Evolutionary conservation across 495 filamentous ascomycete species (phyloP).

Genomic region (Podospora australis): DNA sequence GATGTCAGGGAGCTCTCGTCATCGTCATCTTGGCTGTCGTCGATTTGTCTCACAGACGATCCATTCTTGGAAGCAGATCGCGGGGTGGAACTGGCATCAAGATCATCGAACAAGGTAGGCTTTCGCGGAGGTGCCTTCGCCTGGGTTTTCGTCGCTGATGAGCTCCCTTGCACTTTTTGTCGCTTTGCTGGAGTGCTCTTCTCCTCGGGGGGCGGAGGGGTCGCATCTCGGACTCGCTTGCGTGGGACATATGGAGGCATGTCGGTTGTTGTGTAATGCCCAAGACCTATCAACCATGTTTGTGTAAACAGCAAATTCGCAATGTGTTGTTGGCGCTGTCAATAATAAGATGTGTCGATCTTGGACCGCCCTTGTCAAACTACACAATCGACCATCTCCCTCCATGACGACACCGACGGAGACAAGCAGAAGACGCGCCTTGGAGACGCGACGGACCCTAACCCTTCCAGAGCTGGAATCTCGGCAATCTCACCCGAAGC

Average conservation of each 20-base stretch:
- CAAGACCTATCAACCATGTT: conserved; percentile 6
- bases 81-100: conserved; percentile 50
- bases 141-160: neutral
- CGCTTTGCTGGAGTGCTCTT: conserved; percentile 9
- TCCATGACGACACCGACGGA: neutral
- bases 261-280: neutral
- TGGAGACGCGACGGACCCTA: conserved; percentile 1
- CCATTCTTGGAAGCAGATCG: conserved; percentile 46
- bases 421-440: too few species aligned
- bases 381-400: neutral
- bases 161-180: conserved; percentile 9
- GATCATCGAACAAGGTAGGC: conserved; percentile 58
- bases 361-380: neutral
- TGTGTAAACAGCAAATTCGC: neutral
- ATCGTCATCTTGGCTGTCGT: conserved; percentile 49
- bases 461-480: neutral
- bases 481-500: conserved; percentile 6
- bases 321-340: neutral
- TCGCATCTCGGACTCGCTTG: conserved; percentile 36
- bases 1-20: conserved; percentile 50
- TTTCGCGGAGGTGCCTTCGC: conserved; percentile 37
- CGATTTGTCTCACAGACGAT: conserved; percentile 40
- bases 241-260: conserved; percentile 45
- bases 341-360: neutral
- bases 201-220: conserved; percentile 20